phyloP scores from a whole-genome alignment of 805 yeast species.

The Brettanomyces anomalus region DNA sequence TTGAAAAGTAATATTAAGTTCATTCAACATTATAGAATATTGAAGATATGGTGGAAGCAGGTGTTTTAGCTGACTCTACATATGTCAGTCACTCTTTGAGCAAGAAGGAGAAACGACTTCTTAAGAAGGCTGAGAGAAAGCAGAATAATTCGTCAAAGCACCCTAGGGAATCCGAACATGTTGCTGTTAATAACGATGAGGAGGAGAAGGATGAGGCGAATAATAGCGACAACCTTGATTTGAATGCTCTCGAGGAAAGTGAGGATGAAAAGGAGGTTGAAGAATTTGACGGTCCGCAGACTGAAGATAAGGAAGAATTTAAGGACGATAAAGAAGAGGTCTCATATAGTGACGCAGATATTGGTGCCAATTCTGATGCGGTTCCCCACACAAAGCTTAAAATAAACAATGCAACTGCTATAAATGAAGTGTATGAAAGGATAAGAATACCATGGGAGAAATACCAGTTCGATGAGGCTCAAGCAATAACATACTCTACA shows the following conservation, averaged over 20 bases:
- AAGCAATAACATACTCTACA: conserved; percentile 53
- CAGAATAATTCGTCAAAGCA: conserved; percentile 30
- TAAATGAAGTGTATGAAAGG: conserved; percentile 59
- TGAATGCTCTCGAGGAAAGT: conserved; percentile 24
- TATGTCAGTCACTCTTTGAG: conserved; percentile 46
- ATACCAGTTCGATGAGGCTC: conserved; percentile 77
- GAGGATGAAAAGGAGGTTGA: conserved; percentile 33
- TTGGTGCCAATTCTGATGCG: conserved; percentile 90
- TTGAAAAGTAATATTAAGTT: too few relatives aligned
- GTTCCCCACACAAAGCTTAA: conserved; percentile 89
- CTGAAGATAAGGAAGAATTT: conserved; percentile 31
- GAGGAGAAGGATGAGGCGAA: conserved; percentile 26
- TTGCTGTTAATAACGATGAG: conserved; percentile 10
- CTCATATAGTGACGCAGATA: conserved; percentile 82
- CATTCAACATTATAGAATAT: too few relatives aligned
- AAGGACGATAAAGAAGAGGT: conserved; percentile 73
- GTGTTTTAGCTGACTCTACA: conserved; percentile 1
- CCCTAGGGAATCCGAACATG: conserved; percentile 2
- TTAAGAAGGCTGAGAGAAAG: conserved; percentile 15
- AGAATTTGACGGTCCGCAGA: conserved; percentile 21
- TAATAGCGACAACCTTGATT: conserved; percentile 27
- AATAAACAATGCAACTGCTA: conserved; percentile 78
- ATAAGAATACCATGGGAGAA: conserved; percentile 57
- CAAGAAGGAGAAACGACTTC: conserved; percentile 42
- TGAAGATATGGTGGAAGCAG: neutral